Evolutionary conservation across 495 filamentous ascomycete genomes (phyloP).

Genomic region (Neurospora sp.): DNA sequence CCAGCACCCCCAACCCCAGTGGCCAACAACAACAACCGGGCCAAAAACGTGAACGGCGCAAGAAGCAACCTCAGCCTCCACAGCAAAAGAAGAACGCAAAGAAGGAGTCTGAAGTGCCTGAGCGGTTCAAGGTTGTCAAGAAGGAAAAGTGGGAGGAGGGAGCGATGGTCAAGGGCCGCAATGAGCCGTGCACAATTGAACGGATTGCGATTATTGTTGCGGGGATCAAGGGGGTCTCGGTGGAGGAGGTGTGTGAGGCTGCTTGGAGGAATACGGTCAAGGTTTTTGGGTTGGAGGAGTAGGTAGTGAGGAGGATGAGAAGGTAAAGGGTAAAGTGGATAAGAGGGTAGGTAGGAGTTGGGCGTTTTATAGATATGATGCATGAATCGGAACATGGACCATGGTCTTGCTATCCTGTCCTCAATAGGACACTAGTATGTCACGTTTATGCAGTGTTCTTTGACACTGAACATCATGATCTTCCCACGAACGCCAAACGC

Average conservation of each 20-base stretch:
- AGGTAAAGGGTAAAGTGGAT: no score
- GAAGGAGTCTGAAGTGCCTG: constrained; percentile 35
- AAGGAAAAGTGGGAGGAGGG: constrained; percentile 87
- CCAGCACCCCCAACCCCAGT: neutral
- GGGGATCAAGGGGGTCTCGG: constrained; percentile 62
- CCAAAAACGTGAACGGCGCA: neutral
- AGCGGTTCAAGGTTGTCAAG: constrained; percentile 54
- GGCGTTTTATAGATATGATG: no score
- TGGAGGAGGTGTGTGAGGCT: constrained; percentile 77
- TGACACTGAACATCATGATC: neutral
- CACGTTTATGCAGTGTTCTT: no score
- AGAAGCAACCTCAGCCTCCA: constrained; percentile 14
- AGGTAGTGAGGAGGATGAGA: neutral
- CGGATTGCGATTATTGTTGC: constrained; percentile 83
- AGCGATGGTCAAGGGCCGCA: constrained; percentile 78
- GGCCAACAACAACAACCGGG: neutral
- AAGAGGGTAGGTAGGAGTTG: no score
- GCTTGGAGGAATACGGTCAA: constrained; percentile 74
- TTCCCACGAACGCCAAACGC: neutral
- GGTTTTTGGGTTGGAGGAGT: constrained; percentile 66
- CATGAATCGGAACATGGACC: no score
- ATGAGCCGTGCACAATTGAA: constrained; percentile 77
- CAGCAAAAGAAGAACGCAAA: constrained; percentile 33
- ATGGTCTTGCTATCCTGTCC: no score
- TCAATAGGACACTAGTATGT: no score